Conservation (phyloP, 1,284 basidiomycete species). For the Fomitopsis palustris region DNA sequence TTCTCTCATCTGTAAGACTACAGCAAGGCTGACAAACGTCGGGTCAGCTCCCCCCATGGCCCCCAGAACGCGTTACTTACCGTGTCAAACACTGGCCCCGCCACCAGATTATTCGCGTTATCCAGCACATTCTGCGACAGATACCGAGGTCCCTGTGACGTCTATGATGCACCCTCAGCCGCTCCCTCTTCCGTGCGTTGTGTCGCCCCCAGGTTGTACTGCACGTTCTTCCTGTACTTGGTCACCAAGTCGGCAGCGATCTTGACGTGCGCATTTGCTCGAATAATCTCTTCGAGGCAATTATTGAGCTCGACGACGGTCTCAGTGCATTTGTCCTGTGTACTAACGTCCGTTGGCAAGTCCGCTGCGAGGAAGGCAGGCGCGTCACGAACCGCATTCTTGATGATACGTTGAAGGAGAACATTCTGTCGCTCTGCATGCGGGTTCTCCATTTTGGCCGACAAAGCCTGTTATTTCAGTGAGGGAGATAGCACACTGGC, state of each 20-base stretch:
- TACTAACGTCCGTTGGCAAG: not conserved
- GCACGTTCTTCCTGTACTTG: conserved; percentile 83
- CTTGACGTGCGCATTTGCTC: conserved; percentile 67
- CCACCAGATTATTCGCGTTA: no score
- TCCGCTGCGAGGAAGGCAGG: not conserved
- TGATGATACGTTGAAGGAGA: conserved; percentile 84
- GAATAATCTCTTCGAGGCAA: conserved; percentile 71
- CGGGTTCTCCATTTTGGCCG: conserved; percentile 75
- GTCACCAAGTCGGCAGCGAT: conserved; percentile 73
- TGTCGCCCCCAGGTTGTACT: conserved; percentile 77
- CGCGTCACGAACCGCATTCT: conserved; percentile 68
- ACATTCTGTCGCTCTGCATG: conserved; percentile 89
- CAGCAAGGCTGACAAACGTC: no score
- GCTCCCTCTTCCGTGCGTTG: not conserved
- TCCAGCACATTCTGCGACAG: not conserved
- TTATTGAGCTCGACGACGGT: conserved; percentile 76
- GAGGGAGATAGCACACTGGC: not conserved
- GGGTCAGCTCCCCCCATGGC: no score
- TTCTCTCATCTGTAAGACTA: no score
- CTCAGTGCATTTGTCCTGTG: conserved; percentile 77
- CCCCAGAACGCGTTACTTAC: no score
- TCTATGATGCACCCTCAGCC: not conserved
- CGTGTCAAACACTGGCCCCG: not conserved
- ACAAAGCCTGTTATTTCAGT: not conserved
- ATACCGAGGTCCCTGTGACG: not conserved